A percentile compares a stretch with the other conserved stretches of the same genome.
phyloP scores from a whole-genome alignment of 257 asterid species.

The Nicotiana benthamiana region DNA sequence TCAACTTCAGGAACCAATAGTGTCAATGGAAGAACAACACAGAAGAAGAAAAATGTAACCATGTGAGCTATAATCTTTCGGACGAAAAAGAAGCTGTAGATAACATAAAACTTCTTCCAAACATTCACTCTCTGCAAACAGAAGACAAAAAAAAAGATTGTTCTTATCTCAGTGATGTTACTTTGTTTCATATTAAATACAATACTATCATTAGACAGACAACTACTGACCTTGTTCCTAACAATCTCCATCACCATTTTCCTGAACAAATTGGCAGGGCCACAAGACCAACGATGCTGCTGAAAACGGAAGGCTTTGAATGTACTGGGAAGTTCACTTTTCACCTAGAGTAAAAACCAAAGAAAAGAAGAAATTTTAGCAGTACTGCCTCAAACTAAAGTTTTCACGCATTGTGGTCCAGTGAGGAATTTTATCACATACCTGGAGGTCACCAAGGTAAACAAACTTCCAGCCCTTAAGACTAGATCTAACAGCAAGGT shows the following conservation, averaged over 20 bases:
- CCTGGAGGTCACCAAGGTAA: conserved; percentile 88
- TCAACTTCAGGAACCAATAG: conserved; percentile 46
- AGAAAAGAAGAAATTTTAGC: neutral
- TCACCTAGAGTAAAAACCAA: conserved; percentile 32
- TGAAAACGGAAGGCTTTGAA: conserved; percentile 91
- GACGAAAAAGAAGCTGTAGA: conserved; percentile 97
- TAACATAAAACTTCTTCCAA: conserved; percentile 85
- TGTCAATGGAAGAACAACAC: conserved; percentile 42
- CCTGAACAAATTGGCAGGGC: conserved; percentile 89
- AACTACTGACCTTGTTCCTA: conserved; percentile 53
- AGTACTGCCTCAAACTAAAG: neutral
- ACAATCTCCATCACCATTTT: conserved; percentile 86
- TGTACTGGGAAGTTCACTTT: conserved; percentile 94
- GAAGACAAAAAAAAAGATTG: neutral
- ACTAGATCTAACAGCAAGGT: conserved; percentile 91
- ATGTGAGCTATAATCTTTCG: conserved; percentile 87
- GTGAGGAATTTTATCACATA: conserved; percentile 10
- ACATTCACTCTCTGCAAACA: conserved; percentile 59
- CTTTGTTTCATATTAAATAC: neutral
- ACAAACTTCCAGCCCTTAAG: conserved; percentile 93
- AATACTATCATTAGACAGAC: neutral
- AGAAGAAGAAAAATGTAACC: conserved; percentile 66
- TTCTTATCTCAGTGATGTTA: neutral
- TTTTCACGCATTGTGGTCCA: neutral
- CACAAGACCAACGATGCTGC: conserved; percentile 98